phyloP scores from a whole-genome alignment of 1,139 yeast genomes.

The Zygoascus meyerae region DNA sequence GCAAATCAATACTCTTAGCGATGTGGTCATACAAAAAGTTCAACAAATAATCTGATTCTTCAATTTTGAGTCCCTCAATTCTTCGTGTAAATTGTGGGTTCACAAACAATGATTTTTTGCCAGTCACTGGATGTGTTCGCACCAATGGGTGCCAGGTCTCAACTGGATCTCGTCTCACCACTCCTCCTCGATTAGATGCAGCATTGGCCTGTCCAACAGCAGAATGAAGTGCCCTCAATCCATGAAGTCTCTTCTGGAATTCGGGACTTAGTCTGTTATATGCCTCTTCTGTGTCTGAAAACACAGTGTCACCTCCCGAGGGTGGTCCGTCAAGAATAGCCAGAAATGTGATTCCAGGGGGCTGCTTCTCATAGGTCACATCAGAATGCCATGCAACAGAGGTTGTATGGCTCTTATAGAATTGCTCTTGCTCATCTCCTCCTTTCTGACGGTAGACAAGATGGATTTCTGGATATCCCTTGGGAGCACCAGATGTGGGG shows the following conservation, averaged over 20 bases:
- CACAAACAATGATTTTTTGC: constrained; percentile 47
- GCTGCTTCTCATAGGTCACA: constrained; percentile 54
- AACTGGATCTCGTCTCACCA: constrained; percentile 47
- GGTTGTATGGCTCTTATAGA: constrained; percentile 22
- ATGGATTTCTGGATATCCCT: constrained; percentile 56
- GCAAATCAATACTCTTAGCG: constrained; percentile 47
- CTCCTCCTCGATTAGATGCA: constrained; percentile 42
- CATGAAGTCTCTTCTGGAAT: constrained; percentile 45
- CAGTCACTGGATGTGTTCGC: constrained; percentile 54
- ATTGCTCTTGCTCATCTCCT: constrained; percentile 19
- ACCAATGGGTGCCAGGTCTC: constrained; percentile 50
- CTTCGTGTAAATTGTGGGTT: constrained; percentile 51
- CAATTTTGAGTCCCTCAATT: constrained; percentile 51
- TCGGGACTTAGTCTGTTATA: constrained; percentile 53
- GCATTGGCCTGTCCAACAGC: constrained; percentile 46
- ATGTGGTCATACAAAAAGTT: constrained; percentile 47
- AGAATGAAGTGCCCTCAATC: constrained; percentile 49
- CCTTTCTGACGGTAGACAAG: constrained; percentile 39
- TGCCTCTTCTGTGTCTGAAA: constrained; percentile 51
- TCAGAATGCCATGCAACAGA: constrained; percentile 54
- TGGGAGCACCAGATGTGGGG: constrained; percentile 65
- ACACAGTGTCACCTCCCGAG: constrained; percentile 57
- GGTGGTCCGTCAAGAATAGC: constrained; percentile 49
- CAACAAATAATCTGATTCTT: constrained; percentile 49
- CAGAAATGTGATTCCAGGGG: constrained; percentile 57